A percentile compares a stretch with the other conserved stretches of the same genome.
Conservation (phyloP, 768 basidiomycete genomes). For the Lentinula detonsa region DNA sequence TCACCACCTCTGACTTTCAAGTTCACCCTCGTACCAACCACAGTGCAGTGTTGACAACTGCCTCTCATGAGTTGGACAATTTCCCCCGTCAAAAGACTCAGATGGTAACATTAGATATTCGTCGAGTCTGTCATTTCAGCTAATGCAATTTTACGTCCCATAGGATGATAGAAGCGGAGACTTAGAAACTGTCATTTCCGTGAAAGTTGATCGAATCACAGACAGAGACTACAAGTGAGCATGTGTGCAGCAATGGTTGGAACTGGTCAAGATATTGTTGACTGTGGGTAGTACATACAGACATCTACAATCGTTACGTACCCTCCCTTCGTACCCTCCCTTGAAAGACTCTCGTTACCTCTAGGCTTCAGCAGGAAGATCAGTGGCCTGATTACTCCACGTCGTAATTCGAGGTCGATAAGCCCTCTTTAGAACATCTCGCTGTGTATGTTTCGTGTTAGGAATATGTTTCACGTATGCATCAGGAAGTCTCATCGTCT, state of each 20-base stretch:
- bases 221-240: background rate
- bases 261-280: background rate
- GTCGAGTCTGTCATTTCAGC: background rate
- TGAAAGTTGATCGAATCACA: constrained; percentile 1
- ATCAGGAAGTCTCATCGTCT: too few species aligned
- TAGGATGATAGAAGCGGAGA: background rate
- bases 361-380: too few species aligned
- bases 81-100: constrained; percentile 1
- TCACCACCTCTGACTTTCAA: constrained; percentile 1
- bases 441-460: too few species aligned
- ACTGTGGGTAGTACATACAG: too few species aligned
- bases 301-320: too few species aligned
- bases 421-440: too few species aligned
- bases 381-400: too few species aligned
- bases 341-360: too few species aligned
- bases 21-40: background rate
- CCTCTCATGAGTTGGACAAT: background rate
- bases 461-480: too few species aligned
- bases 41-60: background rate
- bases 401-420: too few species aligned
- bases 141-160: background rate
- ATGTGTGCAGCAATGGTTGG: background rate
- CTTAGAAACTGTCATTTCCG: background rate
- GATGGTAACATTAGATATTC: background rate
- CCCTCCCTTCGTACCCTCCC: too few species aligned